phyloP scores from a whole-genome alignment of 441 rosid species.

The Bruguiera hainesii region DNA sequence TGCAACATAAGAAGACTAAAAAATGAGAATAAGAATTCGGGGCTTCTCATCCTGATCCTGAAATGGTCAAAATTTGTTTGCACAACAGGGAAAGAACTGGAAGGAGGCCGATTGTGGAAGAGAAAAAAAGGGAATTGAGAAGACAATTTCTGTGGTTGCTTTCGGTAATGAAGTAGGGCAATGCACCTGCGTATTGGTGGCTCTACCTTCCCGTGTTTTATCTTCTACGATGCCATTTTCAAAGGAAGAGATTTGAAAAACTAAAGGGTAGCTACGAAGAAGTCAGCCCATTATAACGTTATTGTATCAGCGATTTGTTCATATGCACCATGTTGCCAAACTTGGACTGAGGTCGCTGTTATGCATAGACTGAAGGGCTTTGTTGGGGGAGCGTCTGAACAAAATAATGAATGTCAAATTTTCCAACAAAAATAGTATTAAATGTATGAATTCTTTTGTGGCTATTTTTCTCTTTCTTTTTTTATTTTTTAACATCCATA shows the following conservation, averaged over 20 bases:
- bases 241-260: conserved; percentile 5
- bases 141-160: too few relatives aligned
- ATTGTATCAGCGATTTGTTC: too few relatives aligned
- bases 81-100: not conserved
- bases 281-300: not conserved
- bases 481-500: too few relatives aligned
- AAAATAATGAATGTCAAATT: too few relatives aligned
- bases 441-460: too few relatives aligned
- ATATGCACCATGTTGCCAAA: too few relatives aligned
- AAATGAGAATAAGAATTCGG: conserved; percentile 10
- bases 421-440: too few relatives aligned
- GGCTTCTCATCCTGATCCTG: conserved; percentile 6
- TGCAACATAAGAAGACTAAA: conserved; percentile 22
- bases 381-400: too few relatives aligned
- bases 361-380: too few relatives aligned
- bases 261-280: not conserved
- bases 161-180: not conserved
- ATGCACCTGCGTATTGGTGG: conserved; percentile 25
- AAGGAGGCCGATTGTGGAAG: not conserved
- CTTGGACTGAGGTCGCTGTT: too few relatives aligned
- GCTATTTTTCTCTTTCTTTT: too few relatives aligned
- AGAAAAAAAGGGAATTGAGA: not conserved
- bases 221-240: conserved; percentile 23
- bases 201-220: conserved; percentile 17
- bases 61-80: not conserved